Evolutionary conservation across 768 basidiomycete species (phyloP).

Genomic region (Cubamyces lactineus): DNA sequence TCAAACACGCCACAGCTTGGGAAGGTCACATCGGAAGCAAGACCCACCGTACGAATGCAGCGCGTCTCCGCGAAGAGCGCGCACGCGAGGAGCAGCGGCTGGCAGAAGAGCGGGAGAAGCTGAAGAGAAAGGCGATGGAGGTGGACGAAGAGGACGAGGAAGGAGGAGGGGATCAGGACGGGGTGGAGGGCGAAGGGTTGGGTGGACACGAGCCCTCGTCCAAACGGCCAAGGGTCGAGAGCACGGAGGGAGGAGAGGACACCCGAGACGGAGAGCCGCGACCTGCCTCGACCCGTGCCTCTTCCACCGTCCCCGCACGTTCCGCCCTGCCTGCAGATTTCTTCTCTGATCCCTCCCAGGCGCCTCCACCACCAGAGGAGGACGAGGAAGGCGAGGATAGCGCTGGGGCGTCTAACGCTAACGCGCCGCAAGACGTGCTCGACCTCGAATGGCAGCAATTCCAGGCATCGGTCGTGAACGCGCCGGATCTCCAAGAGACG

Average conservation of each 20-base stretch:
- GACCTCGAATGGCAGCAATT: slow-evolving; percentile 79
- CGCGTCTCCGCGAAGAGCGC: slow-evolving; percentile 57
- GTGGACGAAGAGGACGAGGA: slow-evolving; percentile 36
- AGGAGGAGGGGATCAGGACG: slow-evolving; percentile 14
- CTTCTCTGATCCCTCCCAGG: slow-evolving; percentile 76
- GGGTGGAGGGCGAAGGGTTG: slow-evolving; percentile 28
- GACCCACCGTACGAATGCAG: slow-evolving; percentile 68
- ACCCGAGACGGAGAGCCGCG: slow-evolving; percentile 27
- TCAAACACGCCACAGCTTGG: slow-evolving; percentile 86
- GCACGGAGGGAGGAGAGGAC: slow-evolving; percentile 24
- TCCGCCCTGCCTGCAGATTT: slow-evolving; percentile 65
- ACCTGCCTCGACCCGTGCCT: slow-evolving; percentile 21
- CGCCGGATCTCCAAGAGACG: slow-evolving; percentile 42
- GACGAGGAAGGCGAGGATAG: slow-evolving; percentile 33
- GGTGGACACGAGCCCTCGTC: not conserved
- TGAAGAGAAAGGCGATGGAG: slow-evolving; percentile 40
- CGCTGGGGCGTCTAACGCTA: slow-evolving; percentile 19
- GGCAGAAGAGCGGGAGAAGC: slow-evolving; percentile 41
- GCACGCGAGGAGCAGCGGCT: slow-evolving; percentile 40
- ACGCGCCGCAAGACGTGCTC: slow-evolving; percentile 39
- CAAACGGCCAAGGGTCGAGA: slow-evolving; percentile 33
- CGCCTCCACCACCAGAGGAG: slow-evolving; percentile 42
- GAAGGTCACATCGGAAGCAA: slow-evolving; percentile 86
- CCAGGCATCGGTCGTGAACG: slow-evolving; percentile 62
- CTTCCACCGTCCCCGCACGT: not conserved